phyloP scores from a whole-genome alignment of 306 rosid species.

The Bauhinia variegata region DNA sequence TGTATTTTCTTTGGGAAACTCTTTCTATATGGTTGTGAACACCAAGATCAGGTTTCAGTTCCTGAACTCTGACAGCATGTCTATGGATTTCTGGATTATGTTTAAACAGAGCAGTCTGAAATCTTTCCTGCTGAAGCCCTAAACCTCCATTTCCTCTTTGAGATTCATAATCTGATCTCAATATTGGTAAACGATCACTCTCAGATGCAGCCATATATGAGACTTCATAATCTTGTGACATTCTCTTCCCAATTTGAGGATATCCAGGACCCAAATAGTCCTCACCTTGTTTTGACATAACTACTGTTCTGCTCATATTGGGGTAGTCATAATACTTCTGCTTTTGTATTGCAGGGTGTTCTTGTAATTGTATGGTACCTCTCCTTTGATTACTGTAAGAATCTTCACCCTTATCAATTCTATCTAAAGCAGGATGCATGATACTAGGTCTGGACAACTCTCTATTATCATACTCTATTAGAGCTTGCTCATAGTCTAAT shows the following conservation, averaged over 20 bases:
- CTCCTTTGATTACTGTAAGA: conserved; percentile 49
- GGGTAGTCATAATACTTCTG: conserved; percentile 52
- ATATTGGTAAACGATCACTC: conserved; percentile 42
- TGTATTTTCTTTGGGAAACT: conserved; percentile 62
- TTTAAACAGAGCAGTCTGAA: conserved; percentile 48
- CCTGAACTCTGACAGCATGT: conserved; percentile 53
- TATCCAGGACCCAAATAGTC: conserved; percentile 51
- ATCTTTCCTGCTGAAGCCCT: conserved; percentile 63
- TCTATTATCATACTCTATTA: conserved; percentile 52
- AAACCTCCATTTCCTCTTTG: conserved; percentile 52
- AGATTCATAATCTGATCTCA: conserved; percentile 62
- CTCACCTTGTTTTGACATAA: conserved; percentile 50
- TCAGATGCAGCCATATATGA: conserved; percentile 51
- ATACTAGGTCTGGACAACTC: conserved; percentile 51
- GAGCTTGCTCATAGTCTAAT: conserved; percentile 54
- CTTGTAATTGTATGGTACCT: conserved; percentile 39
- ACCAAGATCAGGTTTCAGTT: conserved; percentile 46
- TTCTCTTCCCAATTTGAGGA: conserved; percentile 52
- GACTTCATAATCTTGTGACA: conserved; percentile 54
- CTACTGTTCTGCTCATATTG: conserved; percentile 57
- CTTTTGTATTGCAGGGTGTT: conserved; percentile 46
- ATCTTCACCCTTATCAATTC: conserved; percentile 49
- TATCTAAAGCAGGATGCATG: conserved; percentile 47
- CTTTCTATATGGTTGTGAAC: conserved; percentile 55
- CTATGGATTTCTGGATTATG: conserved; percentile 53